Evolutionary conservation across 176 grass and related monocot species (phyloP).

Genomic region (Aegilops longissima): DNA sequence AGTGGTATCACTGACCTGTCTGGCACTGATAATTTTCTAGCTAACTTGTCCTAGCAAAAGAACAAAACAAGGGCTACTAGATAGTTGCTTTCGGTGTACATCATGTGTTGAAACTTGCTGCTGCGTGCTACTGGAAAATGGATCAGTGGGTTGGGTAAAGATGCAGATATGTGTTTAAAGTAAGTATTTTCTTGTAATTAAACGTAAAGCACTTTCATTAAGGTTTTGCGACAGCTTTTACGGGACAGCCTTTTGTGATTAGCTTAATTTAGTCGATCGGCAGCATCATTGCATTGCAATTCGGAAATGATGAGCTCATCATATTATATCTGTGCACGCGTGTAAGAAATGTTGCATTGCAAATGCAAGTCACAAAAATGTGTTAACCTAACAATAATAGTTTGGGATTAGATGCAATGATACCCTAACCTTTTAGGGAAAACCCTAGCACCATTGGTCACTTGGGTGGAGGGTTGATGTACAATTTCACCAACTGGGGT

Average conservation of each 20-base stretch:
- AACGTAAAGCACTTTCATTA: slow-evolving; percentile 45
- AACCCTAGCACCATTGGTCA: too few species aligned
- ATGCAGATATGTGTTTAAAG: slow-evolving; percentile 28
- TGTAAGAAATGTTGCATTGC: background rate
- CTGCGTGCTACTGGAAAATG: background rate
- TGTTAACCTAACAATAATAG: background rate
- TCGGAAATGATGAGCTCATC: slow-evolving; percentile 38
- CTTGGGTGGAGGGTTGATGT: too few species aligned
- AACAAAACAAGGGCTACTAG: slow-evolving; percentile 9
- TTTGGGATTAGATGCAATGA: background rate
- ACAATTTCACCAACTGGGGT: too few species aligned
- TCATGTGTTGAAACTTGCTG: slow-evolving; percentile 45
- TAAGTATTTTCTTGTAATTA: slow-evolving; percentile 25
- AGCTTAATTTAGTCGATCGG: slow-evolving; percentile 33
- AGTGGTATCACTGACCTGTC: slow-evolving; percentile 5
- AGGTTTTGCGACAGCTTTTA: slow-evolving; percentile 25
- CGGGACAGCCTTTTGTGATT: slow-evolving; percentile 7
- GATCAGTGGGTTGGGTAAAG: slow-evolving; percentile 52
- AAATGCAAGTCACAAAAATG: background rate
- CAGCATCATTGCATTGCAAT: slow-evolving; percentile 29
- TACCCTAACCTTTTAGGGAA: background rate
- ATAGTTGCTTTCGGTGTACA: slow-evolving; percentile 34
- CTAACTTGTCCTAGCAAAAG: slow-evolving; percentile 25
- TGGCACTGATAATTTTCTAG: slow-evolving; percentile 26
- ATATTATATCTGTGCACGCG: background rate